Evolutionary conservation across 1,284 basidiomycete species (phyloP), one percentile per base, ranked within the genome.

Genomic region (Cutaneotrichosporon curvatum): DNA sequence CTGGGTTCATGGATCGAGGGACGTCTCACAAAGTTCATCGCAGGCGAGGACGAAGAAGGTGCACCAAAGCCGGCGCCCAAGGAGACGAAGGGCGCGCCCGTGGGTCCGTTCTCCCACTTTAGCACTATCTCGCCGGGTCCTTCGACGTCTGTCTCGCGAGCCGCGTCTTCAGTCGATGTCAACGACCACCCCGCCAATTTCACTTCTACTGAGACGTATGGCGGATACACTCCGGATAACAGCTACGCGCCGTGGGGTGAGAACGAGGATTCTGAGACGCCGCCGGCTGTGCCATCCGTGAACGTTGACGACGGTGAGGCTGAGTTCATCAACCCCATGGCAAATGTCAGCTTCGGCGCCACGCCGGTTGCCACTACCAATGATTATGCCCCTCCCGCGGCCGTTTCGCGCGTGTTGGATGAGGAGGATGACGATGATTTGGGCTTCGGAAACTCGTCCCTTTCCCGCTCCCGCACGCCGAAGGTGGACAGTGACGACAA

Each of bases 1-100:
- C 81, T 98, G 39, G 88, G 94, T 44, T 85, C 84, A 44, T 96
- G 90, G 81, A 78, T 98, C 21, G 94, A 94, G 70, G 86, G 87
- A n/a, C 80, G 86, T 12, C 82, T 99, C 58, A 91, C 90, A 23
- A 95, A 95, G 67, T 86, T 99, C 59, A 94, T 99, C 53, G 89
- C 92, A 12, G 95, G 91, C 2, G 90, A 94, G 48, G 59, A 68
- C 75, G 28, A 72, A 70, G 39, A 75, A 70, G 52, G 73, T 64
- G 49, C 56, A 19, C 51, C 61, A 19, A 59, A 67, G 40, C 42
- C 56, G 14, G 37, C 19, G 10, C 38, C 41, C 8, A 40, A 44
- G 31, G 41, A 57, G 0, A 44, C 48, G 7, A 59, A 48, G 28
- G 38, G 53, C 8, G 32, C 14, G 43, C 21, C 78, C 54, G 74